Conservation (phyloP, 1,139 yeast genomes). For the Magnusiomyces fungicola region DNA sequence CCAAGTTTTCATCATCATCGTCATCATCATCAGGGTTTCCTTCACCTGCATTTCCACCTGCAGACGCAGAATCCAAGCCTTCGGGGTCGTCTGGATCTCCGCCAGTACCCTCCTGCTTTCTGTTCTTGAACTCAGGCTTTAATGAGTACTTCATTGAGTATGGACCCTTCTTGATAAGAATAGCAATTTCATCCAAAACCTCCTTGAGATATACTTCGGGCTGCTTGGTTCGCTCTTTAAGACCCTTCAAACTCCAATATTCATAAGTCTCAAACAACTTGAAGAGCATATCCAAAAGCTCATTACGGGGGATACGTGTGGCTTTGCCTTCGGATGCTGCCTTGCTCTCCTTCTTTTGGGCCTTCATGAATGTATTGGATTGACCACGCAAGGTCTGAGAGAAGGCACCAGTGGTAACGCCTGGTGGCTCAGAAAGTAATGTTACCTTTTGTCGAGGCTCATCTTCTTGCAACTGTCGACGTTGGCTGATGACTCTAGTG, state of each 20-base stretch:
- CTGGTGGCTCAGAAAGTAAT: conserved; percentile 74
- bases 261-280: conserved; percentile 89
- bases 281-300: conserved; percentile 79
- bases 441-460: conserved; percentile 66
- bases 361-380: conserved; percentile 27
- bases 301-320: conserved; percentile 89
- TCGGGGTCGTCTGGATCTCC: conserved; percentile 20
- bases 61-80: conserved; percentile 14
- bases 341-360: conserved; percentile 30
- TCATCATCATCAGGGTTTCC: conserved; percentile 16
- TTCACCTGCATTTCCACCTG: conserved; percentile 6
- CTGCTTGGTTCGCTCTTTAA: conserved; percentile 89
- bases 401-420: conserved; percentile 71
- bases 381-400: conserved; percentile 62
- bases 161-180: conserved; percentile 88
- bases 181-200: conserved; percentile 83
- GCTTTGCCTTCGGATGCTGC: conserved; percentile 74
- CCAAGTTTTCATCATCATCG: conserved; percentile 28
- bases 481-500: conserved; percentile 45
- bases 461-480: conserved; percentile 40
- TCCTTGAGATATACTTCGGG: conserved; percentile 93
- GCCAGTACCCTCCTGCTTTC: conserved; percentile 36
- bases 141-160: conserved; percentile 86
- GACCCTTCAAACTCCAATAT: conserved; percentile 92
- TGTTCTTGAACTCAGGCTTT: conserved; percentile 72